Conservation (phyloP, 441 rosid species). For the Adansonia rubrostipa region DNA sequence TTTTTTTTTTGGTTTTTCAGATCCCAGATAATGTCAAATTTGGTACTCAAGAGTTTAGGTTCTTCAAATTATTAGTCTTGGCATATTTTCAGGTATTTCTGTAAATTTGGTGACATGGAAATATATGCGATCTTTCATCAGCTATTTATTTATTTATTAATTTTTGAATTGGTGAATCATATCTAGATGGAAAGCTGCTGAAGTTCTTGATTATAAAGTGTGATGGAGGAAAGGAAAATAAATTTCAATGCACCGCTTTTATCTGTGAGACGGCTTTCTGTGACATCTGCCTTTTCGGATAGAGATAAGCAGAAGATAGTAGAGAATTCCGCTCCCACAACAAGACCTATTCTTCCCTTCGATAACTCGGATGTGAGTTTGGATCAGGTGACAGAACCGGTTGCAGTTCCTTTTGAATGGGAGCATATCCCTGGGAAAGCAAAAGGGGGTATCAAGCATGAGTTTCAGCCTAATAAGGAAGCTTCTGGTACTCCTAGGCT, state of each 20-base stretch:
- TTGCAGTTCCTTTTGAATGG: conserved; percentile 87
- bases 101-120: conserved; percentile 1
- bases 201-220: conserved; percentile 20
- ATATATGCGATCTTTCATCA: background rate
- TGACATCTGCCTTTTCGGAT: conserved; percentile 33
- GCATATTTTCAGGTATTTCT: background rate
- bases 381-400: conserved; percentile 83
- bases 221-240: conserved; percentile 75
- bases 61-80: background rate
- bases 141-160: background rate
- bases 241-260: conserved; percentile 81
- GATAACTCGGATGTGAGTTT: conserved; percentile 36
- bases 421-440: conserved; percentile 58
- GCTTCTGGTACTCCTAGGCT: conserved; percentile 39
- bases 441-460: conserved; percentile 44
- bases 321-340: conserved; percentile 34
- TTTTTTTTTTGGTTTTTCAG: background rate
- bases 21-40: background rate
- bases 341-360: conserved; percentile 34
- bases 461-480: conserved; percentile 38
- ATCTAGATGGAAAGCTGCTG: conserved; percentile 12
- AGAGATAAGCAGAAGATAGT: conserved; percentile 34
- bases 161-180: conserved; percentile 18
- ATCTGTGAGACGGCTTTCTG: conserved; percentile 69
- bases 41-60: background rate